Conservation (phyloP, 495 filamentous ascomycete genomes). For the Neurospora sp. region DNA sequence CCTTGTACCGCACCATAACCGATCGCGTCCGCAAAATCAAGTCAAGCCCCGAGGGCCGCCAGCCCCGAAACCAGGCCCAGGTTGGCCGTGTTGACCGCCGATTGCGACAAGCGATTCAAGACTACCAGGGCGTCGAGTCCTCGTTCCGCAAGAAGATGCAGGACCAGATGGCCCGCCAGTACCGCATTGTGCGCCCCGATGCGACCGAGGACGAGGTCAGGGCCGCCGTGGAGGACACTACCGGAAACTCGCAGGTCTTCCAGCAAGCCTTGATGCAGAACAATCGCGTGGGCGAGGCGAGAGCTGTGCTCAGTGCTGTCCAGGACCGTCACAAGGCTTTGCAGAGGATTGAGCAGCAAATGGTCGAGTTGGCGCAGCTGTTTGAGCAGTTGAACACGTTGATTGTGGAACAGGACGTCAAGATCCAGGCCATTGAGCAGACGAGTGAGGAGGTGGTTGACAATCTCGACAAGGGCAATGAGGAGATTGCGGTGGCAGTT, state of each 20-base stretch:
- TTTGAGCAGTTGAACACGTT: slow-evolving; percentile 60
- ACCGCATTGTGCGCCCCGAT: slow-evolving; percentile 79
- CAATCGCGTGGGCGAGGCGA: slow-evolving; percentile 70
- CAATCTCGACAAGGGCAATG: slow-evolving; percentile 72
- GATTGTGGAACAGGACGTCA: slow-evolving; percentile 71
- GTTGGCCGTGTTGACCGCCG: slow-evolving; percentile 69
- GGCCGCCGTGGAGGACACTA: slow-evolving; percentile 61
- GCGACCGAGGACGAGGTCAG: slow-evolving; percentile 72
- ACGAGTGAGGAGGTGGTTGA: slow-evolving; percentile 68
- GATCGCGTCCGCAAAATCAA: slow-evolving; percentile 70
- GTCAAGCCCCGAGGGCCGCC: slow-evolving; percentile 61
- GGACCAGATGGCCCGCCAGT: slow-evolving; percentile 77
- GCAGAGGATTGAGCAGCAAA: slow-evolving; percentile 78
- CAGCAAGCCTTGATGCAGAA: slow-evolving; percentile 67
- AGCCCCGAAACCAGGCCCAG: slow-evolving; percentile 62
- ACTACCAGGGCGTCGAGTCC: slow-evolving; percentile 68
- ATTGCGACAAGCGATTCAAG: slow-evolving; percentile 65
- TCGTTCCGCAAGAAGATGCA: slow-evolving; percentile 67
- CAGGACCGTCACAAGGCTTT: slow-evolving; percentile 79
- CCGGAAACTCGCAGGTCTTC: slow-evolving; percentile 61
- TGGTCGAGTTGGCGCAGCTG: slow-evolving; percentile 74
- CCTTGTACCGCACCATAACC: slow-evolving; percentile 62
- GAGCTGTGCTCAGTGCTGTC: slow-evolving; percentile 64
- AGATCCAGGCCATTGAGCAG: slow-evolving; percentile 67
- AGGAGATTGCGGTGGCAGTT: slow-evolving; percentile 67